Evolutionary conservation across 2,329 filamentous ascomycete genomes (phyloP).

Genomic region (Cordyceps cateniannulata): DNA sequence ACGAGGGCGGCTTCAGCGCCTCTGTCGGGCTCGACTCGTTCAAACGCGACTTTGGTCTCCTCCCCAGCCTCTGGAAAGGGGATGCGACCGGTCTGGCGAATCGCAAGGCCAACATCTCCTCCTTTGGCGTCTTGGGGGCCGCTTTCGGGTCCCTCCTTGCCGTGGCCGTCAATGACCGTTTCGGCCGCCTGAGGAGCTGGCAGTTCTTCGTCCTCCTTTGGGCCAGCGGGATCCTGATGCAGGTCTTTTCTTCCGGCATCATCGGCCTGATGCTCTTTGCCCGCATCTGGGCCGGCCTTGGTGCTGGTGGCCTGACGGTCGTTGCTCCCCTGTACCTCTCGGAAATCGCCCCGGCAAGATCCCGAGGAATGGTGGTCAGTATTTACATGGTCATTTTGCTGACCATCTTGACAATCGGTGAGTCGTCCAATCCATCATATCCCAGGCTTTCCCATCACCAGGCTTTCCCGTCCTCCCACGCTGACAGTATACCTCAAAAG

Average conservation of each 20-base stretch:
- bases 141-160: not conserved
- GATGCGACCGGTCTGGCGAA: not conserved
- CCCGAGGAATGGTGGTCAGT: not conserved
- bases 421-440: not conserved
- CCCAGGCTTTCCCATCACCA: too few relatives aligned
- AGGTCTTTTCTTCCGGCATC: not conserved
- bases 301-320: not conserved
- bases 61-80: not conserved
- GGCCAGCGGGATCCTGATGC: not conserved
- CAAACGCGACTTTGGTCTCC: not conserved
- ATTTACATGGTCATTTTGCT: not conserved
- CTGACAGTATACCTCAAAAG: not conserved
- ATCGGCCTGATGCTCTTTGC: not conserved
- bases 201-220: not conserved
- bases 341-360: not conserved
- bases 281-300: not conserved
- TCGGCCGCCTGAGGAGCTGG: not conserved
- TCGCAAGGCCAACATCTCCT: not conserved
- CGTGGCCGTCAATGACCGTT: not conserved
- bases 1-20: not conserved
- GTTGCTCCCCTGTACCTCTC: not conserved
- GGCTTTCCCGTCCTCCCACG: not conserved
- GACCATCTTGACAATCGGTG: not conserved
- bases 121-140: not conserved
- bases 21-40: not conserved